Evolutionary conservation across 176 grass and related monocot genomes (phyloP), one percentile per base, ranked within the genome.

Genomic region (Musa troglodytarum): DNA sequence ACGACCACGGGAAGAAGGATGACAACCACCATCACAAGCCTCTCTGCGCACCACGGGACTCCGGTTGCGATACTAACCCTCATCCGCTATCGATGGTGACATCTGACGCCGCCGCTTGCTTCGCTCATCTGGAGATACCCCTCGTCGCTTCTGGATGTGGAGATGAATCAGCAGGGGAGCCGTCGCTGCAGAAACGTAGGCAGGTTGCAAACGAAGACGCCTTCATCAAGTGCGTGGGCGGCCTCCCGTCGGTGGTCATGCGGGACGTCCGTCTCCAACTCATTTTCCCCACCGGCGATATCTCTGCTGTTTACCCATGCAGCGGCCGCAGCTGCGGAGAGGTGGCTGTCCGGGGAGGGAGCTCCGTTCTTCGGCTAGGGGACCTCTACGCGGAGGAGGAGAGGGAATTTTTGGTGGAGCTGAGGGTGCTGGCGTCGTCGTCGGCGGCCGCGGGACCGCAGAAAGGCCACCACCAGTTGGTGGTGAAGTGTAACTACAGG

Each of bases 361-460:
- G 61, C 11, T 64, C 49, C 14, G 52, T 61, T 23, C 56, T 98
- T 10, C 78, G 80, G 11, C 82, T 99, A 0, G 95, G 95, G 55
- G 88, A 99, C 74, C 89, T 99, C 75, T 94, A 92, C 69, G 82
- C 95, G 22, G 95, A 89, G 76, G 95, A 99, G 81, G 95, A 94
- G 76, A 83, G 82, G 17, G 88, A 99, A 82, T 78, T 99, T 71
- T 83, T 99, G 73, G 68, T 99, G 61, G 95, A 99, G 90, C 63
- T 99, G 68, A 80, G 95, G 20, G 82, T 77, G 65, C 88, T 88
- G 12, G 25, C 86, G 11, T 28, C 72, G 4, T 49, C 53, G 3
- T 5, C 53, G 54, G 23, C 52, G 15, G 20, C 71, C 24, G 50
- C 61, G 23, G 64, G 55, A 21, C 69, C 59, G 17, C 61, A 70